Percentiles rank a stretch among this genome's conserved stretches.
Evolutionary conservation across 805 yeast species (phyloP).

Genomic region (Yamadazyma endophytica): DNA sequence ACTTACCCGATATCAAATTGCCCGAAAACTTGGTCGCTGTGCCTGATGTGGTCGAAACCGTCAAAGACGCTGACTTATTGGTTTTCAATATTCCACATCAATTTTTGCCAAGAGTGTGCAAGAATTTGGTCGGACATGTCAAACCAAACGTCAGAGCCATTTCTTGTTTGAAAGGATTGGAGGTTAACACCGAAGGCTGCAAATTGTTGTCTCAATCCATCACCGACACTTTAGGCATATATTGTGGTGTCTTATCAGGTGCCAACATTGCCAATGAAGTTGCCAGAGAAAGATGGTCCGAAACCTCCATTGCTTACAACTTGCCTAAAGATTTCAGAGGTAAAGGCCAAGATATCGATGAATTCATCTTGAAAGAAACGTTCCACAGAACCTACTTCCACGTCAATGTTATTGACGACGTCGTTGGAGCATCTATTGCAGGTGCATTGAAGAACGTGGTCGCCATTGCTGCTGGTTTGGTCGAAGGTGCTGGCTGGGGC

Average conservation of each 20-base stretch:
- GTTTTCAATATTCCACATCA: constrained; percentile 98
- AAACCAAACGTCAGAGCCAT: constrained; percentile 75
- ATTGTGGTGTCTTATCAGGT: constrained; percentile 96
- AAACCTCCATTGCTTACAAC: constrained; percentile 92
- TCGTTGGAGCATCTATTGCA: constrained; percentile 92
- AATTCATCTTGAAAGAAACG: constrained; percentile 64
- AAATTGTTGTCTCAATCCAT: constrained; percentile 76
- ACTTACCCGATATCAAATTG: constrained; percentile 81
- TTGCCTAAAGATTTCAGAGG: constrained; percentile 67
- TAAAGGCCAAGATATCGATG: constrained; percentile 68
- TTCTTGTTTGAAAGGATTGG: constrained; percentile 94
- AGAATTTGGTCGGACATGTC: constrained; percentile 74
- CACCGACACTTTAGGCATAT: constrained; percentile 73
- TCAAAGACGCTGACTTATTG: constrained; percentile 75
- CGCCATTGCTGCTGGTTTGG: constrained; percentile 95
- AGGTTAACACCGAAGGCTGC: constrained; percentile 81
- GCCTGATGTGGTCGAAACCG: constrained; percentile 77
- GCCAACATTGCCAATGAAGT: constrained; percentile 98
- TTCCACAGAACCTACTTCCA: constrained; percentile 99
- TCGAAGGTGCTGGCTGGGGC: constrained; percentile 98
- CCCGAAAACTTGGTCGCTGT: constrained; percentile 87
- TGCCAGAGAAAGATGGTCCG: constrained; percentile 93
- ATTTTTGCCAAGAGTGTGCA: constrained; percentile 74
- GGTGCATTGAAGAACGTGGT: constrained; percentile 97
- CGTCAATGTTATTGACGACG: constrained; percentile 87